A percentile compares a stretch with the other conserved stretches of the same genome.
Evolutionary conservation across 208 protist species (phyloP).

Genomic region (Trypanosoma cruzi): DNA sequence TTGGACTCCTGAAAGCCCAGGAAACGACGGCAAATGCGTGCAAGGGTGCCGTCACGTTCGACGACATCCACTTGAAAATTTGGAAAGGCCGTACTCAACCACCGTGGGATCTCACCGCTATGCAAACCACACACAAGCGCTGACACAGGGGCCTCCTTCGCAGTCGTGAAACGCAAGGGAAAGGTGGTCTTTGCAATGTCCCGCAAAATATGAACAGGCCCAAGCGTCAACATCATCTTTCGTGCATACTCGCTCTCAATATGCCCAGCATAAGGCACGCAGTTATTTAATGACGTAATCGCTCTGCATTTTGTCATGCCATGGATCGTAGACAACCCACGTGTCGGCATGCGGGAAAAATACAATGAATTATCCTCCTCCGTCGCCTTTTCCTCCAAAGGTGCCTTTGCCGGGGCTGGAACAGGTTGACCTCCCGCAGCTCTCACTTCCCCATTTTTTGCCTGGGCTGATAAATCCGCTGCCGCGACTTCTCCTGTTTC

Average conservation of each 20-base stretch:
- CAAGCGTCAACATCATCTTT: slow-evolving; percentile 87
- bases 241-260: slow-evolving; percentile 77
- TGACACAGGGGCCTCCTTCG: slow-evolving; percentile 64
- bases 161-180: slow-evolving; percentile 71
- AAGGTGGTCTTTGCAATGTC: slow-evolving; percentile 59
- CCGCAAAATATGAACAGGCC: slow-evolving; percentile 79
- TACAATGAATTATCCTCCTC: slow-evolving; percentile 33
- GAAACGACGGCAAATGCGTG: slow-evolving; percentile 71
- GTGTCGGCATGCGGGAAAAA: slow-evolving; percentile 68
- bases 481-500: not conserved
- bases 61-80: slow-evolving; percentile 89
- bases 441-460: not conserved
- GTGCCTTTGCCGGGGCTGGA: not conserved
- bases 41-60: slow-evolving; percentile 83
- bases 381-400: slow-evolving; percentile 11
- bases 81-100: slow-evolving; percentile 78
- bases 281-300: slow-evolving; percentile 81
- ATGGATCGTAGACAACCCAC: slow-evolving; percentile 69
- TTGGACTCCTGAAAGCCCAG: slow-evolving; percentile 80
- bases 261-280: slow-evolving; percentile 71
- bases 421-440: not conserved
- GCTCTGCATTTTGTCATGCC: slow-evolving; percentile 87
- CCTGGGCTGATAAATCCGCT: not conserved
- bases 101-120: slow-evolving; percentile 80
- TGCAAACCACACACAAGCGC: slow-evolving; percentile 85